Percentiles rank a stretch among this genome's conserved stretches.
These are phyloP conservation scores for Funneliformis geosporum DNA, from an alignment of 192 early-diverging fungal species.

Conservation along the genomic window DNA sequence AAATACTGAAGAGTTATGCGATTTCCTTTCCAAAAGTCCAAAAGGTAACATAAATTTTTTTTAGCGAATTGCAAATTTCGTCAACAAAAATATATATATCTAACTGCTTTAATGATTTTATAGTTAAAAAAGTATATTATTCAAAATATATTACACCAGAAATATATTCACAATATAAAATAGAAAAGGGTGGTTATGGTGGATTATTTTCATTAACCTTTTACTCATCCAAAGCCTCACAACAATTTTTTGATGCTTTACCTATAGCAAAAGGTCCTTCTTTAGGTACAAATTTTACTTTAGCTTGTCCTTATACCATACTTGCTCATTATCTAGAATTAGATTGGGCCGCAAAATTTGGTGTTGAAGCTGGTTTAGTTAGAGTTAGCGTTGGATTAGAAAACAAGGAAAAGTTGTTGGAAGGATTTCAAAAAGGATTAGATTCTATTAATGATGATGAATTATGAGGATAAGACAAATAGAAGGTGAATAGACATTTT, in stretches of 20 bases:
- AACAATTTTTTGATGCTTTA: slow-evolving; percentile 79
- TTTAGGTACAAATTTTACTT: slow-evolving; percentile 95
- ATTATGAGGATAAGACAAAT: neutral
- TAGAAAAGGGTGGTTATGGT: slow-evolving; percentile 74
- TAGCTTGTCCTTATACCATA: slow-evolving; percentile 92
- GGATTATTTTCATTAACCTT: slow-evolving; percentile 86
- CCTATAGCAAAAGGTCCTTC: slow-evolving; percentile 90
- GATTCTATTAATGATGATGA: slow-evolving; percentile 47
- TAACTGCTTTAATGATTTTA: slow-evolving; percentile 6
- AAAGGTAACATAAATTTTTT: slow-evolving; percentile 55
- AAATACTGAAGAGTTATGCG: slow-evolving; percentile 79
- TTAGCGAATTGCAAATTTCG: neutral
- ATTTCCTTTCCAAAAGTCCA: slow-evolving; percentile 64
- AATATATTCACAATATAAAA: slow-evolving; percentile 69
- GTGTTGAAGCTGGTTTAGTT: slow-evolving; percentile 73
- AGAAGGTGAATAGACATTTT: too few species aligned
- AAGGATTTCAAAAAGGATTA: slow-evolving; percentile 72
- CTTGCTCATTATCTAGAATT: slow-evolving; percentile 93
- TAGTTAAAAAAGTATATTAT: slow-evolving; percentile 77
- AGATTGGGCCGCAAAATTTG: slow-evolving; percentile 87
- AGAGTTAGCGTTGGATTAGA: slow-evolving; percentile 92
- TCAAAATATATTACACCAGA: slow-evolving; percentile 76
- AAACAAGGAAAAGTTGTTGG: slow-evolving; percentile 65
- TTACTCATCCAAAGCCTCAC: slow-evolving; percentile 50
- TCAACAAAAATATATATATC: neutral